Evolutionary conservation across 192 early-diverging fungal genomes (phyloP).

Genomic region (Umbelopsis vinacea): DNA sequence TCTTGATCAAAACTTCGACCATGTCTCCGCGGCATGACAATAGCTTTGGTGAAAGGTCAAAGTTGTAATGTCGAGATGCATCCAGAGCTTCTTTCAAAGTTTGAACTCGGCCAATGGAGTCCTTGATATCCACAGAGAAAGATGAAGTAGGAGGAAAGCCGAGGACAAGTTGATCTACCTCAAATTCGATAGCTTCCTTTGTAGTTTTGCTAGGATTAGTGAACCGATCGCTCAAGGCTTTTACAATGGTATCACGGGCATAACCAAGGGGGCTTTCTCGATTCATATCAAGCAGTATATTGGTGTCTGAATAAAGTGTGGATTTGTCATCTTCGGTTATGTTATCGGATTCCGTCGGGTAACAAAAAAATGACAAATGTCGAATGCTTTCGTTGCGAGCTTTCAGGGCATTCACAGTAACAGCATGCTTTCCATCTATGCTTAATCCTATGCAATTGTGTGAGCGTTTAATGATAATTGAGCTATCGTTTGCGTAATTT

Average conservation of each 20-base stretch:
- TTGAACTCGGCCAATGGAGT: slow-evolving; percentile 30
- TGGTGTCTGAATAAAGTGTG: neutral
- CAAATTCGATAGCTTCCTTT: slow-evolving; percentile 37
- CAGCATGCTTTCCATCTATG: neutral
- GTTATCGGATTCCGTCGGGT: neutral
- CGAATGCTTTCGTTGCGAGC: neutral
- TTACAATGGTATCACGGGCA: neutral
- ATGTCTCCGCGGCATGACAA: slow-evolving; percentile 68
- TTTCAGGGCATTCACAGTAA: neutral
- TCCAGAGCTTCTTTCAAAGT: slow-evolving; percentile 45
- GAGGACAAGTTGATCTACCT: slow-evolving; percentile 21
- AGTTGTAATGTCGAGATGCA: slow-evolving; percentile 62
- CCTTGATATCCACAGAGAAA: slow-evolving; percentile 22
- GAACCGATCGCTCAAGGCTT: slow-evolving; percentile 39
- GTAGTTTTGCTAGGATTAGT: slow-evolving; percentile 31
- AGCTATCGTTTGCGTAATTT: neutral
- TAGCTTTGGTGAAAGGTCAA: slow-evolving; percentile 76
- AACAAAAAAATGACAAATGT: neutral
- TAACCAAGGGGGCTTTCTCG: neutral
- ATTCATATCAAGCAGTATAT: neutral
- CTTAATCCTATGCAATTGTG: neutral
- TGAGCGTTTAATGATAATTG: neutral
- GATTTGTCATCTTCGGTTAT: neutral
- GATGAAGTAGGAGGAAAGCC: slow-evolving; percentile 20
- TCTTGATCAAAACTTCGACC: slow-evolving; percentile 75